phyloP scores from a whole-genome alignment of 1,139 yeast genomes.

The Diutina mesorugosa region DNA sequence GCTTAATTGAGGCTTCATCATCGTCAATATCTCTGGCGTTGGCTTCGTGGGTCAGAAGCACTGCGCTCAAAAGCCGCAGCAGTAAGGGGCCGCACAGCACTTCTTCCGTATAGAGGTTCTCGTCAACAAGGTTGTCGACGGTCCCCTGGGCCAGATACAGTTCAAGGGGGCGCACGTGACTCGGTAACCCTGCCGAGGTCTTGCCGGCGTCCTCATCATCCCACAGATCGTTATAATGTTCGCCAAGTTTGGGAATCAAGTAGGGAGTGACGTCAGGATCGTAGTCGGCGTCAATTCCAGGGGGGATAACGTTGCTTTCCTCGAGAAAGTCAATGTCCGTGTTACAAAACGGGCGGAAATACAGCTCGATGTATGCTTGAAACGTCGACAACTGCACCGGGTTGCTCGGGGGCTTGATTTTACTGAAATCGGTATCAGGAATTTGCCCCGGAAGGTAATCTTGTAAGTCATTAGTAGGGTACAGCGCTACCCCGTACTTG shows the following conservation, averaged over 20 bases:
- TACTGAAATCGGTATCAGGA: slow-evolving; percentile 79
- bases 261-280: slow-evolving; percentile 60
- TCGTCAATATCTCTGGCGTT: slow-evolving; percentile 9
- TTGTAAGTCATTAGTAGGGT: slow-evolving; percentile 67
- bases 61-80: slow-evolving; percentile 72
- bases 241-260: slow-evolving; percentile 76
- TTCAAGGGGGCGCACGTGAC: slow-evolving; percentile 25
- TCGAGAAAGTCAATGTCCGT: slow-evolving; percentile 71
- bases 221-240: slow-evolving; percentile 74
- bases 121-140: slow-evolving; percentile 48
- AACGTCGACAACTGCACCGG: slow-evolving; percentile 91
- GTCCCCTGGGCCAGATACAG: slow-evolving; percentile 51
- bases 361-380: slow-evolving; percentile 75
- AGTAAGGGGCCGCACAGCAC: slow-evolving; percentile 90
- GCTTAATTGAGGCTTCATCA: slow-evolving; percentile 6
- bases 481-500: slow-evolving; percentile 81
- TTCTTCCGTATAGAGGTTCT: slow-evolving; percentile 53
- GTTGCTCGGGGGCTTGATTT: slow-evolving; percentile 67
- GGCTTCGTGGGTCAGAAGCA: slow-evolving; percentile 43
- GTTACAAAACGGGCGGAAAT: slow-evolving; percentile 60
- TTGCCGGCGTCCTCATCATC: slow-evolving; percentile 59
- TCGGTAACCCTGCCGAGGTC: slow-evolving; percentile 21
- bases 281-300: slow-evolving; percentile 37
- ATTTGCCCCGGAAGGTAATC: slow-evolving; percentile 76
- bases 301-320: slow-evolving; percentile 45